phyloP scores from a whole-genome alignment of 2,329 filamentous ascomycete species.

The Ceratocystis alfenasii region DNA sequence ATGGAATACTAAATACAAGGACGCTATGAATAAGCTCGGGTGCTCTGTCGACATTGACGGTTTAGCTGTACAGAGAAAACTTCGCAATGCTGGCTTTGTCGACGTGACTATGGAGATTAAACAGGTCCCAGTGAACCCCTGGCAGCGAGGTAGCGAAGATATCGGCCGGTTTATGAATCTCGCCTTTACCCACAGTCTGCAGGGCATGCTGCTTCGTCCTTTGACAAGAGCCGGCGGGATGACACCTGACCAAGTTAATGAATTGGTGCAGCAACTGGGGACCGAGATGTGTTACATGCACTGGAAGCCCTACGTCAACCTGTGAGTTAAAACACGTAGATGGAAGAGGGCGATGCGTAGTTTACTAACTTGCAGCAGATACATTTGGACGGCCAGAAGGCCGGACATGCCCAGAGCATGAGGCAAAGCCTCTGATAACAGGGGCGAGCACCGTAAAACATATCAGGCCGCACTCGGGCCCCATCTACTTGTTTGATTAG shows the following conservation, averaged over 20 bases:
- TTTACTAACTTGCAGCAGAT: conserved; percentile 24
- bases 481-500: background rate
- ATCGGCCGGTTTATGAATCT: conserved; percentile 77
- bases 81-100: conserved; percentile 63
- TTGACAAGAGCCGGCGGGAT: conserved; percentile 44
- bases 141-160: conserved; percentile 52
- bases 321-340: conserved; percentile 45
- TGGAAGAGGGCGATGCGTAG: conserved; percentile 19
- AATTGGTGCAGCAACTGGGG: conserved; percentile 51
- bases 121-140: conserved; percentile 61
- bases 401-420: conserved; percentile 21
- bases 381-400: conserved; percentile 30
- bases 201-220: conserved; percentile 61
- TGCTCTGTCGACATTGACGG: conserved; percentile 51
- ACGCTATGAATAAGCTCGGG: conserved; percentile 53
- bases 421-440: background rate
- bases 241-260: conserved; percentile 47
- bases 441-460: background rate
- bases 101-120: conserved; percentile 63
- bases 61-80: conserved; percentile 29
- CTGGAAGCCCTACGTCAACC: conserved; percentile 59
- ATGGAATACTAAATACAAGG: conserved; percentile 59
- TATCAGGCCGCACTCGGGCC: background rate
- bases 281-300: conserved; percentile 56
- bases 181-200: conserved; percentile 58